phyloP scores from a whole-genome alignment of 2,329 filamentous ascomycete species.

The Aulographum hederae region DNA sequence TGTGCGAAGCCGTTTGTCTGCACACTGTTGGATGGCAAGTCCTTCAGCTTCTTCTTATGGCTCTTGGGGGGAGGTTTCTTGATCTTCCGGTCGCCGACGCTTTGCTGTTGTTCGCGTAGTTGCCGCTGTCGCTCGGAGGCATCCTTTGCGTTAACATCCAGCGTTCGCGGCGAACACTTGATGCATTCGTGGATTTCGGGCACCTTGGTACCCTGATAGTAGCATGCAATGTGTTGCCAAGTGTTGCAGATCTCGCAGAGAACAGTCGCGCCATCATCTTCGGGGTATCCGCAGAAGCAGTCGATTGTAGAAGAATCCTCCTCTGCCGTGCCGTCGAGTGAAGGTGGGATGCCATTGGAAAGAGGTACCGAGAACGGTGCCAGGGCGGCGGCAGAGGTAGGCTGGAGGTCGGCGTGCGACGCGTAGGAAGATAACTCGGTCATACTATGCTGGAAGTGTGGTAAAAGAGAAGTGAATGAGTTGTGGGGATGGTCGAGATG shows the following conservation, averaged over 20 bases:
- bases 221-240: slow-evolving; percentile 97
- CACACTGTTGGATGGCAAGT: slow-evolving; percentile 33
- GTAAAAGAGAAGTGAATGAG: slow-evolving; percentile 17
- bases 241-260: slow-evolving; percentile 91
- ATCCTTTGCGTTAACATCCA: slow-evolving; percentile 45
- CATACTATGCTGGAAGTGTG: slow-evolving; percentile 18
- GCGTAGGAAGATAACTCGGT: slow-evolving; percentile 22
- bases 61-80: slow-evolving; percentile 62
- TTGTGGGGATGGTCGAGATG: slow-evolving; percentile 4
- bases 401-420: slow-evolving; percentile 24
- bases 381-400: slow-evolving; percentile 15
- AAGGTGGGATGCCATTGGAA: slow-evolving; percentile 14
- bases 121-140: slow-evolving; percentile 55
- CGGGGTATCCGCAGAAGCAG: slow-evolving; percentile 84
- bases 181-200: slow-evolving; percentile 69
- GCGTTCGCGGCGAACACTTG: slow-evolving; percentile 61
- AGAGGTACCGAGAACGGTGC: slow-evolving; percentile 11
- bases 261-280: slow-evolving; percentile 96
- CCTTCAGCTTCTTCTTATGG: slow-evolving; percentile 77
- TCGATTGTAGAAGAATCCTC: slow-evolving; percentile 90
- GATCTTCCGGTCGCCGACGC: slow-evolving; percentile 46
- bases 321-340: slow-evolving; percentile 26
- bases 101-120: slow-evolving; percentile 39
- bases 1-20: slow-evolving; percentile 47
- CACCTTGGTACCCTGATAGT: slow-evolving; percentile 58